These are phyloP conservation scores for Neurospora sp. DNA, from an alignment of 495 filamentous ascomycete genomes.

Conservation along the genomic window DNA sequence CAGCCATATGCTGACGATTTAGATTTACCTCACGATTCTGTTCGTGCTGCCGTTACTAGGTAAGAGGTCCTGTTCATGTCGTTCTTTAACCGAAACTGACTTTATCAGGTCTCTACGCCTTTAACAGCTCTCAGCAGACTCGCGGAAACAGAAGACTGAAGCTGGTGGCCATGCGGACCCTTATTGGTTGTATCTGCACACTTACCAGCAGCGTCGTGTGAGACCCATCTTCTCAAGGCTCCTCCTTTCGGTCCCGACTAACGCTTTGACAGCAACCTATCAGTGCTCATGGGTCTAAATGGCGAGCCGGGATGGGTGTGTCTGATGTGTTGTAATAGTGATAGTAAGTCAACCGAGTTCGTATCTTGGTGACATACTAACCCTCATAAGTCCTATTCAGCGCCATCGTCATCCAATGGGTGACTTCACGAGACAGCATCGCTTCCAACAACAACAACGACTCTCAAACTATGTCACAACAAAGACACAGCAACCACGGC, in stretches of 20 bases:
- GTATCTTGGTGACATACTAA: slow-evolving; percentile 1
- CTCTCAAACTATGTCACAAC: slow-evolving; percentile 9
- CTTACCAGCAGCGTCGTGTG: slow-evolving; percentile 38
- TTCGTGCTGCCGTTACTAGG: slow-evolving; percentile 39
- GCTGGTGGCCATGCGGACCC: slow-evolving; percentile 34
- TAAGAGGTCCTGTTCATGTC: slow-evolving; percentile 9
- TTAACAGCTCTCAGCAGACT: slow-evolving; percentile 23
- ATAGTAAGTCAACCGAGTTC: slow-evolving; percentile 24
- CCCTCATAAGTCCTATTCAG: slow-evolving; percentile 37
- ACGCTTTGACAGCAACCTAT: slow-evolving; percentile 32
- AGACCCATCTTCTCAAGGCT: neutral
- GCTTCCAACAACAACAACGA: slow-evolving; percentile 1
- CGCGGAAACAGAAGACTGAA: slow-evolving; percentile 25
- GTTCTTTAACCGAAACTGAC: neutral
- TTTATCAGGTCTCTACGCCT: slow-evolving; percentile 28
- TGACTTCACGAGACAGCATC: slow-evolving; percentile 37
- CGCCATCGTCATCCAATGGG: slow-evolving; percentile 43
- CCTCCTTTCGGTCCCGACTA: neutral
- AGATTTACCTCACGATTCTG: slow-evolving; percentile 43
- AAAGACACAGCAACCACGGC: slow-evolving; percentile 1
- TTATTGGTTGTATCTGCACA: slow-evolving; percentile 39
- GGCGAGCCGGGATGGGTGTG: slow-evolving; percentile 48
- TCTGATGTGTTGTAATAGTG: slow-evolving; percentile 46
- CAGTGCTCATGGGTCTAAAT: slow-evolving; percentile 37
- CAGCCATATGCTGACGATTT: neutral